Base-by-base conservation (phyloP, 306 rosid species). In the Prunus armeniaca region DNA sequence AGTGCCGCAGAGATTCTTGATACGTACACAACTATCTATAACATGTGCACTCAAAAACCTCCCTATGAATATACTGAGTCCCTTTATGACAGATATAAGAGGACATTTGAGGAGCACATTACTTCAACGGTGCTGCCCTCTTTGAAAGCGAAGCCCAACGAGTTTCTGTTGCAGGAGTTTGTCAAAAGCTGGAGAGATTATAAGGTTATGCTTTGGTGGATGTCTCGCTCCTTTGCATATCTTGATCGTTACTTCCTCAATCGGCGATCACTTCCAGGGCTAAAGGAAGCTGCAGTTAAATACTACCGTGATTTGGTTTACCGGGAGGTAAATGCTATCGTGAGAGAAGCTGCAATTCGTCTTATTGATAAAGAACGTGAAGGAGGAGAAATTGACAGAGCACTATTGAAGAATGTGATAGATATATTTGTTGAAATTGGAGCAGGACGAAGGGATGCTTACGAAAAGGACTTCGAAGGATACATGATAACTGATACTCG, bases 111-210 rank as follows among this genome's bases (percentile, higher is more conserved):
- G 17, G 78, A 79, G 2, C 86, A 86, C 56, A 82, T 84, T 15
- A 65, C 9, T 18, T 25, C 32, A 6, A 77, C 75, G 88, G 91
- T 88, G 66, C 28, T 90, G 76, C 89, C 87, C 11, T 76, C 87
- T 41, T 62, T 90, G 30, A 80, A 69, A 67, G 89, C 83, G 70
- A 86, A 86, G 75, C 89, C 83, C 4, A 87, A 86, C 30, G 93
- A 82, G 25, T 87, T 80, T 74, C 81, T 87, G 91, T 62, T 89
- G 82, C 84, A 84, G 81, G 97, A 91, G 67, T 87, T 89, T 30
- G 89, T 86, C 22, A 79, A 51, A 71, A 80, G 92, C 73, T 91
- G 97, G 97, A 13, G 38, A 43, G 87, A 74, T 25, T 77, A 82
- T 64, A 78, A 82, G 61, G 50, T 78, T 14, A 82, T 78, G 86